Base-by-base conservation (phyloP, 2,329 filamentous ascomycete genomes). In the Fusarium neocosmosporiellum region DNA sequence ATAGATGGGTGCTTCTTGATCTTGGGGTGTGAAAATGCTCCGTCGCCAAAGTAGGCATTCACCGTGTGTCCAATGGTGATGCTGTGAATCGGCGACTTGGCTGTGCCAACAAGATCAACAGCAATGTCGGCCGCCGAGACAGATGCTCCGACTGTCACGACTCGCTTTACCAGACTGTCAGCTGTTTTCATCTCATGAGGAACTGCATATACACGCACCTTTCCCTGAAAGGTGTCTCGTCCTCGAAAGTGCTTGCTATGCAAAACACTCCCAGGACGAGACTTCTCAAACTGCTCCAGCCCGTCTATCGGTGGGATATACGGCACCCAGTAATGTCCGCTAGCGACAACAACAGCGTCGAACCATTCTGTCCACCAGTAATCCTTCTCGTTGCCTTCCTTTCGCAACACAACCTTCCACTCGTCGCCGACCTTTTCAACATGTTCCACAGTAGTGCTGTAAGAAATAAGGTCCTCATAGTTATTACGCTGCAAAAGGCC, bases 51-150 rank as follows among this genome's bases (percentile, higher is more conserved):
- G 76, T 89, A 91, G 9, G 83, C 80, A 77, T 83, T 90, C 83
- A 34, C 81, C 59, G 79, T 78, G 73, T 85, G 86, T 33, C 88
- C 83, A 8, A 89, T 77, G 2, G 78, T 84, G 27, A 90, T 86
- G 18, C 87, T 85, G 66, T 88, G 83, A 6, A 91, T 81, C 0
- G 88, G 88, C 0, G 79, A 73, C 46, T 85, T 76, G 0, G 85
- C 86, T 0, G 83, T 80, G 14, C 82, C 81, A 16, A 86, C 79
- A 2, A 91, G 81, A 60, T 89, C 87, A 64, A 87, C 85, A 2
- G 87, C 85, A 14, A 91, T 91, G 73, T 93, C 91, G 31, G 89
- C 87, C 0, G 88, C 90, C 0, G 90, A 92, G 4, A 92, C 90
- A 1, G 88, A 91, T 1, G 88, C 90, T 4, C 91, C 90, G 2